Evolutionary conservation across 768 basidiomycete genomes (phyloP).

Genomic region (Mycena polygramma): DNA sequence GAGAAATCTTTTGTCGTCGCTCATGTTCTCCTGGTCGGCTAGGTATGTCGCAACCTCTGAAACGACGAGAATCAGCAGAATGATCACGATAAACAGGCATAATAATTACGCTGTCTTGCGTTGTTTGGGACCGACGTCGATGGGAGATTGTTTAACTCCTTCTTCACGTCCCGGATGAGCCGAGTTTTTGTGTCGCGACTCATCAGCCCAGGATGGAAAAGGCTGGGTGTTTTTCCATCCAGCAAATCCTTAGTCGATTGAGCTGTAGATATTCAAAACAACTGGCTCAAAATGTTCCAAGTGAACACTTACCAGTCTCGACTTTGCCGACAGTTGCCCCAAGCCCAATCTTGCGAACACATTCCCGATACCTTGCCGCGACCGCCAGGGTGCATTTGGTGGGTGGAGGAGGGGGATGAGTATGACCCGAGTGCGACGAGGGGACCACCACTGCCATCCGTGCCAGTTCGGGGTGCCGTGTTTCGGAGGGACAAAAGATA

Average conservation of each 20-base stretch:
- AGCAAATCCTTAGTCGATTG: conserved; percentile 26
- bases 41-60: background rate
- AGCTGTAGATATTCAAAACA: conserved; percentile 14
- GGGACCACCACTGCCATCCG: conserved; percentile 21
- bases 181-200: conserved; percentile 20
- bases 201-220: conserved; percentile 23
- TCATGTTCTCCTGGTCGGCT: background rate
- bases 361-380: conserved; percentile 24
- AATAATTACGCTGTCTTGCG: conserved; percentile 19
- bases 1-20: conserved; percentile 19
- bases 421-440: conserved; percentile 7
- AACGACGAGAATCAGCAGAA: background rate
- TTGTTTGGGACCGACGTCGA: background rate
- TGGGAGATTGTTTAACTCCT: conserved; percentile 1
- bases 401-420: conserved; percentile 7
- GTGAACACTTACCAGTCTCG: conserved; percentile 22
- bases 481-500: conserved; percentile 14
- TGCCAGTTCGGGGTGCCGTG: conserved; percentile 14
- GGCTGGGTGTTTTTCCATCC: conserved; percentile 24
- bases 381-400: conserved; percentile 17
- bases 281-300: too few species aligned
- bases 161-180: conserved; percentile 21
- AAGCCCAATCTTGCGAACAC: conserved; percentile 25
- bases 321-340: conserved; percentile 21
- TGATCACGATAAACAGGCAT: background rate